Conservation (phyloP, 345 rosid species). For the Populus tremula region DNA sequence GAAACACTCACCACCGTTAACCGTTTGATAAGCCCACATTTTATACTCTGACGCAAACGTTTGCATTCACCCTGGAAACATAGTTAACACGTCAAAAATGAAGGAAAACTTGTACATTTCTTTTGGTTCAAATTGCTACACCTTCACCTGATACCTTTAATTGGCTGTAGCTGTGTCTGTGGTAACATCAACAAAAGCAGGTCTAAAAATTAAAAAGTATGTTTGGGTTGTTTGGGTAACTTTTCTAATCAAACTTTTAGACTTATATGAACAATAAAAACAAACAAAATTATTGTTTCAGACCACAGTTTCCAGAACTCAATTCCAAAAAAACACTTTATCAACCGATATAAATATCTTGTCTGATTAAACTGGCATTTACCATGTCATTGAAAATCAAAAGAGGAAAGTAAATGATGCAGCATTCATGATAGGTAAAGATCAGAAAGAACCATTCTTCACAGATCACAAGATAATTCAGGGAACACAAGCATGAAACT, state of each 20-base stretch:
- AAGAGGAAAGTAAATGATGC: neutral
- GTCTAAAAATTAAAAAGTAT: too few species aligned
- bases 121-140: too few species aligned
- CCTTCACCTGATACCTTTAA: too few species aligned
- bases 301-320: too few species aligned
- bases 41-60: constrained; percentile 57
- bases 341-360: neutral
- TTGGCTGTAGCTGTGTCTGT: too few species aligned
- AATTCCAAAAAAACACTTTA: neutral
- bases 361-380: neutral
- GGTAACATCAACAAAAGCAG: too few species aligned
- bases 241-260: too few species aligned
- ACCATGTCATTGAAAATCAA: neutral
- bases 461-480: neutral
- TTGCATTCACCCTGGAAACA: constrained; percentile 79
- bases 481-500: neutral
- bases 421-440: constrained; percentile 1
- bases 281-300: too few species aligned
- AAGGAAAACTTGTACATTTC: neutral
- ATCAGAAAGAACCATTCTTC: neutral
- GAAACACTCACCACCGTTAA: constrained; percentile 62
- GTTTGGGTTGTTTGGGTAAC: too few species aligned
- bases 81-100: constrained; percentile 17
- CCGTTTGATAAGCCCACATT: constrained; percentile 62
- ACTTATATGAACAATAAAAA: too few species aligned